Evolutionary conservation across 2,329 filamentous ascomycete species (phyloP), one percentile per base, ranked within the genome.

Genomic region (Trichoderma aggressivum): DNA sequence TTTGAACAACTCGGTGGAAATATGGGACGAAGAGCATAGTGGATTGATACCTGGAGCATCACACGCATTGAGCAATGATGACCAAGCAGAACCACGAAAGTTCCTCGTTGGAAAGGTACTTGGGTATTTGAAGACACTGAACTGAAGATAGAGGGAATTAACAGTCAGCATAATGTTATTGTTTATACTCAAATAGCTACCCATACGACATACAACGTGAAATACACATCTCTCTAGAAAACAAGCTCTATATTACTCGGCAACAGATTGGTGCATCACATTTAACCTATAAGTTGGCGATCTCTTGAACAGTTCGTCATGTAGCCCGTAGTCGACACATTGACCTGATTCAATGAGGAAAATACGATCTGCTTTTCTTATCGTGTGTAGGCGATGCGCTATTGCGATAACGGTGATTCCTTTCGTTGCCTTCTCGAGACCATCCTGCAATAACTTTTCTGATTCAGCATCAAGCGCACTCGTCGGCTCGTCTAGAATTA

Each of bases 401-500:
- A 66, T 58, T 18, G 63, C 47, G 18, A 66, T 53, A 12, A 58
- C 47, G 16, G 39, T 66, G 47, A 66, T 56, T 14, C 47, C 47
- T 18, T 55, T 32, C 2, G 63, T n/a, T 24, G 63, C 63, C 12
- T 53, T 83, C 78, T 89, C 85, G 43, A 91, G 81, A 0, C 86
- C 88, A 4, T 88, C 82, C 56, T 90, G 84, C 16, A 94, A 84
- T 3, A 87, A 76, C 18, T 81, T 82, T 14, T 90, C 89, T 32
- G 85, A 88, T 75, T 88, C 87, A 0, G 86, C 84, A 75, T 94
- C 91, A 2, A 94, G 82, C 6, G 89, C 90, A 34, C 86, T 89
- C 0, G 91, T 93, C 7, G 89, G 88, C 81, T 94, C 91, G 75
- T 94, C 91, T 0, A 94, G 82, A 32, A 94, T 84, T 14, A 93